Conservation (phyloP, 2,329 filamentous ascomycete species). For the Apiospora sp. region DNA sequence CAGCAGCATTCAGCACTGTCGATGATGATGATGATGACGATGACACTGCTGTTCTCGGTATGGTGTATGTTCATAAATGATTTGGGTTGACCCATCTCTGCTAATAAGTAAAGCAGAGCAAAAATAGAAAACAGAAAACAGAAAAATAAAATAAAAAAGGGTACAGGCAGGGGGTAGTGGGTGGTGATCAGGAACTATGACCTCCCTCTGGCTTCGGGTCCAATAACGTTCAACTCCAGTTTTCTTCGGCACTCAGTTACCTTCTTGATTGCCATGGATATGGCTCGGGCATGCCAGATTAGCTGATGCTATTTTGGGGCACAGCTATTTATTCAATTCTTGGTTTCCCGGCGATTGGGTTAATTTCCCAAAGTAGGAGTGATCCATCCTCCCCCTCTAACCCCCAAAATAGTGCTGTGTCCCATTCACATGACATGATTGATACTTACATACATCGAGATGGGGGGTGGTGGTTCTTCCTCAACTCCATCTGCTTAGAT, state of each 20-base stretch:
- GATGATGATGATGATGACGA: not conserved
- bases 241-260: not conserved
- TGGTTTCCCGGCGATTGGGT: conserved; percentile 14
- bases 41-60: not conserved
- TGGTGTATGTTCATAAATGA: not conserved
- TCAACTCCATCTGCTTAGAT: conserved; percentile 1
- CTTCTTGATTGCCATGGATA: not conserved
- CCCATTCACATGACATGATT: not conserved
- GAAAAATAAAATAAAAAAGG: not conserved
- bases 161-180: not conserved
- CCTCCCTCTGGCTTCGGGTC: not conserved
- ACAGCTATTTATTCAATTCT: conserved; percentile 6
- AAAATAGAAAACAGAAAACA: too few relatives aligned
- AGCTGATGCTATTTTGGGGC: conserved; percentile 17
- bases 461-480: not conserved
- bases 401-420: not conserved
- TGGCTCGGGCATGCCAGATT: not conserved
- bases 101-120: too few relatives aligned
- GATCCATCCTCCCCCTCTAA: not conserved
- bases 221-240: conserved; percentile 4
- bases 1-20: not conserved
- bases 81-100: not conserved
- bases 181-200: not conserved
- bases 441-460: not conserved
- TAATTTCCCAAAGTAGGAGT: conserved; percentile 6